phyloP scores from a whole-genome alignment of 2,329 filamentous ascomycete species.

The Clonostachys chloroleuca region DNA sequence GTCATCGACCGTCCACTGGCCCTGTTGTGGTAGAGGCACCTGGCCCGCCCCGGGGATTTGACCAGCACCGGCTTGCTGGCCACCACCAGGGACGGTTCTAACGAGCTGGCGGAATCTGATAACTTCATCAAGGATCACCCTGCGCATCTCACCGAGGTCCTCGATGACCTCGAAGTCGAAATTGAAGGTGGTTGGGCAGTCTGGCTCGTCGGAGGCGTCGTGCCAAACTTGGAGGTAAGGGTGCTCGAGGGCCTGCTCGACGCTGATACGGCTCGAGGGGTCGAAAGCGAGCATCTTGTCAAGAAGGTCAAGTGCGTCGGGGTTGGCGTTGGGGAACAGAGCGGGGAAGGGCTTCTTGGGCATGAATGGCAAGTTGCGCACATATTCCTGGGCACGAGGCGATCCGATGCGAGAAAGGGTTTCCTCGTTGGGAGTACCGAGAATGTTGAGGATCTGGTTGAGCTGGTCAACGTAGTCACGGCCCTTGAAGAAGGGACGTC shows the following conservation, averaged over 20 bases:
- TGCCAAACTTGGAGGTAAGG: slow-evolving; percentile 98
- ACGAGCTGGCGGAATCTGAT: slow-evolving; percentile 70
- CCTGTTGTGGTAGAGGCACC: slow-evolving; percentile 48
- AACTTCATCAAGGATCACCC: slow-evolving; percentile 97
- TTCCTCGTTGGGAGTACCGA: slow-evolving; percentile 94
- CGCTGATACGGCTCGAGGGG: slow-evolving; percentile 85
- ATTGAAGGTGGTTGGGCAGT: slow-evolving; percentile 91
- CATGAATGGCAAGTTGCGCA: slow-evolving; percentile 93
- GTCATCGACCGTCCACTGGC: slow-evolving; percentile 56
- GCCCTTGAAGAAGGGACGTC: slow-evolving; percentile 98
- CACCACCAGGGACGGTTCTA: slow-evolving; percentile 41
- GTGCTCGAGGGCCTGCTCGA: slow-evolving; percentile 94
- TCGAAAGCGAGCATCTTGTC: slow-evolving; percentile 98
- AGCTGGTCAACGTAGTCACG: slow-evolving; percentile 99
- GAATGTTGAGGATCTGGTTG: slow-evolving; percentile 97
- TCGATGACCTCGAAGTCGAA: slow-evolving; percentile 98
- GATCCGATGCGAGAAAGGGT: slow-evolving; percentile 92
- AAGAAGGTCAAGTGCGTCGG: slow-evolving; percentile 89
- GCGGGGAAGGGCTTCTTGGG: slow-evolving; percentile 84
- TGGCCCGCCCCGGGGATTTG: slow-evolving; percentile 27
- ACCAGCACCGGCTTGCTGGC: slow-evolving; percentile 21
- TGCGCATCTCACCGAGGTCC: slow-evolving; percentile 90
- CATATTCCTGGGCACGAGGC: slow-evolving; percentile 94
- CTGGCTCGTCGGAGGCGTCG: slow-evolving; percentile 91
- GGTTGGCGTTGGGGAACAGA: slow-evolving; percentile 92